Evolutionary conservation across 2,329 filamentous ascomycete species (phyloP).

Genomic region (Colletotrichum incanum): DNA sequence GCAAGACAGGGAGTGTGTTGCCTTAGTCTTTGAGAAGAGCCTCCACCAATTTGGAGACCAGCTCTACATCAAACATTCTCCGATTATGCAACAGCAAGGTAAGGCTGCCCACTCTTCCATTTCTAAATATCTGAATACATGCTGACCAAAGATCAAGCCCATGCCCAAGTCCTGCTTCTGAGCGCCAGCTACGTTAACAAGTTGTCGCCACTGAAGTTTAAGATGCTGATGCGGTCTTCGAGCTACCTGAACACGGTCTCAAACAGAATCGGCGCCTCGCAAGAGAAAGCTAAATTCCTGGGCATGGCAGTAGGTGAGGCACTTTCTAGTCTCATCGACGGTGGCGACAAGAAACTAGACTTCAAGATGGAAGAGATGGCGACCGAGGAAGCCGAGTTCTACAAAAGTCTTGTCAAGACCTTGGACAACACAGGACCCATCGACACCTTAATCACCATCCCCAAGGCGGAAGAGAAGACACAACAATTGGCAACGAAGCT

Average conservation of each 20-base stretch:
- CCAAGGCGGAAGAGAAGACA: constrained; percentile 42
- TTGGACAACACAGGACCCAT: constrained; percentile 75
- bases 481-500: constrained; percentile 24
- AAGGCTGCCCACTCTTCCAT: constrained; percentile 44
- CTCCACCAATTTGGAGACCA: constrained; percentile 86
- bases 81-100: constrained; percentile 92
- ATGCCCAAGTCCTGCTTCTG: constrained; percentile 85
- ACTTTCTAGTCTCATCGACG: constrained; percentile 74
- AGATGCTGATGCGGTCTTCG: constrained; percentile 79
- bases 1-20: constrained; percentile 66
- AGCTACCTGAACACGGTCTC: constrained; percentile 85
- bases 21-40: constrained; percentile 75
- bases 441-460: constrained; percentile 61
- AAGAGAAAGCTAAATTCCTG: constrained; percentile 82
- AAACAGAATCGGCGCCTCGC: constrained; percentile 85
- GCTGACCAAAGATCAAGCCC: constrained; percentile 67
- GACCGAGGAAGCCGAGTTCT: constrained; percentile 81
- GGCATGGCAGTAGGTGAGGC: constrained; percentile 91
- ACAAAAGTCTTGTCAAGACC: constrained; percentile 76
- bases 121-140: constrained; percentile 16
- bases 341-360: constrained; percentile 80
- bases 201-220: constrained; percentile 75
- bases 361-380: constrained; percentile 88
- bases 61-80: constrained; percentile 87
- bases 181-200: constrained; percentile 83